Base-by-base conservation (phyloP, 2,329 filamentous ascomycete species). In the Calonectria hongkongensis region DNA sequence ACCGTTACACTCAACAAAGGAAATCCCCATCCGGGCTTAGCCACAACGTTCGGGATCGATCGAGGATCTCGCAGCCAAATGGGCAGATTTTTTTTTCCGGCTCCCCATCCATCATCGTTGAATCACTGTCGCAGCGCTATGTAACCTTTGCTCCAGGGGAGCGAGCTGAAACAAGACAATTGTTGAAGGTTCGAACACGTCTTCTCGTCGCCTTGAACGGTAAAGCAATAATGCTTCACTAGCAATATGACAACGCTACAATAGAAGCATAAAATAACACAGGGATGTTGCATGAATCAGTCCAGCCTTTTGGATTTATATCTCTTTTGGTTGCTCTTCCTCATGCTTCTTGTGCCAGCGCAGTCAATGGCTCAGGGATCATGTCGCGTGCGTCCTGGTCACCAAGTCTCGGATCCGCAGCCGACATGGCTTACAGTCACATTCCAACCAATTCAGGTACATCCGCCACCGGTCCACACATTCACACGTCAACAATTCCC, bases 61-160 rank as follows among this genome's bases (percentile, higher is more conserved):
- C 64, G 47, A 66, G 43, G 54, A 72, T 72, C 70, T 72, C 36
- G 70, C 70, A 72, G 64, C n/a, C 56, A 47, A 72, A 72, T 68
- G 70, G 60, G 56, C 47, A 68, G 47, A 64, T 66, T 33, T 48
- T 47, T 28, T 54, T 60, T 33, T 60, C 3, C 28, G 45, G 16
- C 33, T 9, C 16, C 27, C 21, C 56, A 30, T 28, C 33, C 54
- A 28, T 63, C 58, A 60, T 50, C n/a, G 21, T 51, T 72, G 70
- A 50, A 43, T 64, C 64, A 58, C 39, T 63, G 21, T 13, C 60
- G 69, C 69, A 71, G n/a, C n/a, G 41, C 39, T 16, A 48, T 51
- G 36, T 47, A 45, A 41, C 48, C 54, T 36, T 41, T 60, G 10
- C n/a, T 16, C 54, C 16, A 18, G 21, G 3, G 7, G 21, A 13